Percentiles rank a stretch among this genome's conserved stretches.
phyloP scores from a whole-genome alignment of 441 rosid genomes.

The Pelargonium fulgidum region DNA sequence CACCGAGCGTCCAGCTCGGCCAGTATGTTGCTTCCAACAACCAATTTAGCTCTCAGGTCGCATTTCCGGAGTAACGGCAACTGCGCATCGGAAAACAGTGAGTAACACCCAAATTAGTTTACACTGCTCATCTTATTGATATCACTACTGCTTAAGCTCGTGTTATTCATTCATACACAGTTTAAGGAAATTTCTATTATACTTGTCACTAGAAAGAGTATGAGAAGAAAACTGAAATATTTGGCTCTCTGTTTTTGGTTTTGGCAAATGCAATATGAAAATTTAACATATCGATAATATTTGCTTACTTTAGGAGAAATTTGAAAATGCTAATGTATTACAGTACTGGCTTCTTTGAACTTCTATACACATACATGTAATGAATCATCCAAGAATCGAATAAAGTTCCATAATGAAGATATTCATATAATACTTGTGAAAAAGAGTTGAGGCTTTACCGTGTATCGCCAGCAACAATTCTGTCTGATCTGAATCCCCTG shows the following conservation, averaged over 20 bases:
- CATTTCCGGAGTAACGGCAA: slow-evolving; percentile 10
- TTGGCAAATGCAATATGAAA: neutral
- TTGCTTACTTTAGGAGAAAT: neutral
- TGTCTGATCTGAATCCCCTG: neutral
- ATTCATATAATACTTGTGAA: neutral
- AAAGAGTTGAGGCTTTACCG: neutral
- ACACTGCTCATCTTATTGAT: slow-evolving; percentile 4
- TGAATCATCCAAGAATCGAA: neutral
- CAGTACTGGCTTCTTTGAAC: neutral
- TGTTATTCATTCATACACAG: neutral
- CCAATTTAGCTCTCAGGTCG: slow-evolving; percentile 8
- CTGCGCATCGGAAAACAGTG: slow-evolving; percentile 19
- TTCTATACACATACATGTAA: neutral
- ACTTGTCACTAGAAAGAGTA: neutral
- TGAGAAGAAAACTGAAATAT: neutral
- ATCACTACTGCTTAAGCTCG: neutral
- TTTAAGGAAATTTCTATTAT: neutral
- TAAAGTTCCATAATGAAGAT: neutral
- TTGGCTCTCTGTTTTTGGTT: slow-evolving; percentile 2
- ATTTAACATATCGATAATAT: neutral
- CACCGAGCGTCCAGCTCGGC: slow-evolving; percentile 5
- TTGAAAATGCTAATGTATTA: neutral
- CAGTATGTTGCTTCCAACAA: neutral
- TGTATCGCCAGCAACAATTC: neutral
- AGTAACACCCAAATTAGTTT: slow-evolving; percentile 15